Conservation (phyloP, 1,284 basidiomycete species). For the Leucoagaricus sp. region DNA sequence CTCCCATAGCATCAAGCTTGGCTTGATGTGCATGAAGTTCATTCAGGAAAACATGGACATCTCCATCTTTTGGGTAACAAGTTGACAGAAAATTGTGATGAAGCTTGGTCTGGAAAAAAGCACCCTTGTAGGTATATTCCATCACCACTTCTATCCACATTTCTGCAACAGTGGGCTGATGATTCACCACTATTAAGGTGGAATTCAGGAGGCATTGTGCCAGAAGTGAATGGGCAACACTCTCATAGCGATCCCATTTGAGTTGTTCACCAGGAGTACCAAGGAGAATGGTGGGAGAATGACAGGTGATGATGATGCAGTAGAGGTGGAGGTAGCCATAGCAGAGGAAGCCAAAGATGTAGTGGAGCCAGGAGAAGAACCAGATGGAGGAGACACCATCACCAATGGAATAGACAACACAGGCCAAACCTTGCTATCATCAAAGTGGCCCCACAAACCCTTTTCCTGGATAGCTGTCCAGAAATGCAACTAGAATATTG, state of each 20-base stretch:
- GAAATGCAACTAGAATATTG: too few species aligned
- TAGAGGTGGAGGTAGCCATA: not conserved
- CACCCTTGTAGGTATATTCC: slow-evolving; percentile 2
- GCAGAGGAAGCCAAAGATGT: too few species aligned
- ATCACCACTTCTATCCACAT: not conserved
- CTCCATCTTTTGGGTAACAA: not conserved
- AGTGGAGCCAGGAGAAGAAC: too few species aligned
- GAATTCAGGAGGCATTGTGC: not conserved
- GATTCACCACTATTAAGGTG: not conserved
- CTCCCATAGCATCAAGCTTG: slow-evolving; percentile 28
- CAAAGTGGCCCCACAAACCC: too few species aligned
- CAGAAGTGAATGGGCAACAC: not conserved
- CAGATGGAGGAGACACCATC: too few species aligned
- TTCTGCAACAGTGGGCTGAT: not conserved
- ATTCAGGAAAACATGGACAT: not conserved
- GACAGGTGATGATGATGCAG: too few species aligned
- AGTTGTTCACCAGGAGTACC: not conserved
- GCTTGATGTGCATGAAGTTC: slow-evolving; percentile 24
- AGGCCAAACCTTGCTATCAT: too few species aligned
- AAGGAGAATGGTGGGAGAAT: not conserved
- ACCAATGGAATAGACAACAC: too few species aligned
- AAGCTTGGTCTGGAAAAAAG: not conserved
- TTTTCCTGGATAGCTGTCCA: too few species aligned
- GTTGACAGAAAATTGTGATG: not conserved
- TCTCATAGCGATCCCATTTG: not conserved